Evolutionary conservation across 2,329 filamentous ascomycete genomes (phyloP), one percentile per base, ranked within the genome.

Genomic region (Neonectria punicea): DNA sequence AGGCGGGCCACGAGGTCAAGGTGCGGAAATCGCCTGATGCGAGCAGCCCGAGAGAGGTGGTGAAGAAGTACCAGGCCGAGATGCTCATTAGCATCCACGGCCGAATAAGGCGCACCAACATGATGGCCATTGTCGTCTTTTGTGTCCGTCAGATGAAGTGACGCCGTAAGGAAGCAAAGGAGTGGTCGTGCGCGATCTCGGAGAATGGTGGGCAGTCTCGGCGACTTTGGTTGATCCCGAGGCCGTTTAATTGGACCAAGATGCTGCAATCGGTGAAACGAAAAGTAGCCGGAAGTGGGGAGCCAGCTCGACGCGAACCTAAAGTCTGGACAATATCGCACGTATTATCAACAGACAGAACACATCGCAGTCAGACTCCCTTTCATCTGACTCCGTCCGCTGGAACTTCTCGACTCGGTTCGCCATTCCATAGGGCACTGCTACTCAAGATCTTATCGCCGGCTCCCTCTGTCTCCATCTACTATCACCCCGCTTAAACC

Each of bases 1-100:
- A 79, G 18, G 73, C 73, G 2, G 77, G 73, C 1, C 77, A 80
- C 14, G 80, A 83, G 54, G 85, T 54, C n/a, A 87, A 77, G 7
- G 80, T 75, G 60, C 64, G 34, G 60, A 78, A 75, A 49, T 82
- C 71, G 51, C 74, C 67, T 10, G 73, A 67, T 32, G 70, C 67
- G 51, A 85, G 14, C 34, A 89, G 79, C 11, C 74, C 66, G 41
- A 78, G 39, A 53, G 90, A 73, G 1, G 89, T 88, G 22, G 70
- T 59, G 1, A 87, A 86, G 14, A 91, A 78, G 75, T 83, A 86
- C 65, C 76, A 77, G 30, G 82, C 73, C 0, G 87, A 83, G 18
- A 81, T 68, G 58, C 69, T 67, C 71, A 92, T 80, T 73, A 91
- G 87, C 4, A 82, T 51, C 80, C 86, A 86, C 0, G 87, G 87